Percentiles rank a stretch among this genome's conserved stretches.
These are phyloP conservation scores for Plasmodium billcollinsi DNA, from an alignment of 169 alveolate genomes.

Conservation along the genomic window DNA sequence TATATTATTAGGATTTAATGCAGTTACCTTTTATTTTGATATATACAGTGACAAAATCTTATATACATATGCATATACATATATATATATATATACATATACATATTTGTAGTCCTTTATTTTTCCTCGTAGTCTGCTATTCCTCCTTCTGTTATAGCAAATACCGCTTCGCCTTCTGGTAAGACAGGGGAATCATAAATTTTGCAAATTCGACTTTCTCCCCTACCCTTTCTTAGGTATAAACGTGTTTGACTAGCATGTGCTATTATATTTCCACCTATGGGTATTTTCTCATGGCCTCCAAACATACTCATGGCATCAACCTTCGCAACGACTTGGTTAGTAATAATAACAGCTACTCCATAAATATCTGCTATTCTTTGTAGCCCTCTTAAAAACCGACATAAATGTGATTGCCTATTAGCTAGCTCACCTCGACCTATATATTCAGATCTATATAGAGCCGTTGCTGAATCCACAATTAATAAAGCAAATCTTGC, in stretches of 20 bases:
- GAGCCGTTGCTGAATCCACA: constrained; percentile 98
- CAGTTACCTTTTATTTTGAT: too few species aligned
- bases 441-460: constrained; percentile 97
- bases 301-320: constrained; percentile 92
- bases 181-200: constrained; percentile 98
- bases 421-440: constrained; percentile 99
- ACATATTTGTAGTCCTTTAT: constrained; percentile 1
- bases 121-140: constrained; percentile 90
- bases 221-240: constrained; percentile 92
- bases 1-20: background rate
- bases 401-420: constrained; percentile 97
- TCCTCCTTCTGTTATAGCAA: constrained; percentile 94
- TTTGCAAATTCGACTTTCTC: constrained; percentile 96
- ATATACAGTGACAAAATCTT: too few species aligned
- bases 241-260: constrained; percentile 98
- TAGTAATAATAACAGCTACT: constrained; percentile 96
- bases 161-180: constrained; percentile 99
- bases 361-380: constrained; percentile 97
- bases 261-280: constrained; percentile 99
- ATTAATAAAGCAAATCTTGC: constrained; percentile 96
- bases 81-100: background rate
- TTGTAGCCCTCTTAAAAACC: constrained; percentile 95
- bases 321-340: constrained; percentile 96
- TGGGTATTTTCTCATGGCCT: constrained; percentile 90
- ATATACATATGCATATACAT: background rate